phyloP scores from a whole-genome alignment of 192 early-diverging fungal genomes.

The Entomortierella beljakovae region DNA sequence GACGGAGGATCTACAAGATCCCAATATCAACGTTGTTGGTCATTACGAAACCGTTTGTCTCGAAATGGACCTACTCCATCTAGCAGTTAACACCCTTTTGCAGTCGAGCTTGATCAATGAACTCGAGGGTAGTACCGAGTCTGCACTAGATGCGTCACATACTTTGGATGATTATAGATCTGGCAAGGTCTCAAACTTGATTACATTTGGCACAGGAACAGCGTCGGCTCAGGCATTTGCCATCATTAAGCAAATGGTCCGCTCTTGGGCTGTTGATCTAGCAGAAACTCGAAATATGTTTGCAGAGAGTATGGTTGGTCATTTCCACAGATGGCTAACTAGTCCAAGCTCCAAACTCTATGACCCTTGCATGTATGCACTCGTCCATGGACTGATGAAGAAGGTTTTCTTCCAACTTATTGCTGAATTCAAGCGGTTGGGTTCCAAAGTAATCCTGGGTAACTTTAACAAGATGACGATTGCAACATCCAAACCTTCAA shows the following conservation, averaged over 20 bases:
- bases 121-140: conserved; percentile 68
- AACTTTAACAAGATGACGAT: conserved; percentile 86
- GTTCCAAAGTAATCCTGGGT: conserved; percentile 82
- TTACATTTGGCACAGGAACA: conserved; percentile 55
- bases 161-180: conserved; percentile 73
- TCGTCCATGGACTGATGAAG: conserved; percentile 91
- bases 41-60: conserved; percentile 85
- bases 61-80: conserved; percentile 82
- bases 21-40: conserved; percentile 83
- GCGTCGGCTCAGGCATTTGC: conserved; percentile 72
- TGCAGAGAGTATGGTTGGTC: conserved; percentile 82
- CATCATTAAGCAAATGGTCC: conserved; percentile 82
- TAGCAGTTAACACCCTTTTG: conserved; percentile 88
- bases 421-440: conserved; percentile 83
- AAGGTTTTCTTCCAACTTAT: conserved; percentile 88
- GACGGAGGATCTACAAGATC: conserved; percentile 64
- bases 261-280: conserved; percentile 81
- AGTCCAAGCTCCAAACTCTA: conserved; percentile 77
- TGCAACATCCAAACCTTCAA: conserved; percentile 79
- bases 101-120: conserved; percentile 82
- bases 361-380: conserved; percentile 83
- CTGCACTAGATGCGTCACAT: conserved; percentile 60
- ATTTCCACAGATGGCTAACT: conserved; percentile 92
- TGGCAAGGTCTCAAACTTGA: conserved; percentile 53
- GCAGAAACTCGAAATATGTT: conserved; percentile 70